These are phyloP conservation scores for Simplicillium aogashimaense DNA, from an alignment of 2,329 filamentous ascomycete genomes.

Conservation along the genomic window DNA sequence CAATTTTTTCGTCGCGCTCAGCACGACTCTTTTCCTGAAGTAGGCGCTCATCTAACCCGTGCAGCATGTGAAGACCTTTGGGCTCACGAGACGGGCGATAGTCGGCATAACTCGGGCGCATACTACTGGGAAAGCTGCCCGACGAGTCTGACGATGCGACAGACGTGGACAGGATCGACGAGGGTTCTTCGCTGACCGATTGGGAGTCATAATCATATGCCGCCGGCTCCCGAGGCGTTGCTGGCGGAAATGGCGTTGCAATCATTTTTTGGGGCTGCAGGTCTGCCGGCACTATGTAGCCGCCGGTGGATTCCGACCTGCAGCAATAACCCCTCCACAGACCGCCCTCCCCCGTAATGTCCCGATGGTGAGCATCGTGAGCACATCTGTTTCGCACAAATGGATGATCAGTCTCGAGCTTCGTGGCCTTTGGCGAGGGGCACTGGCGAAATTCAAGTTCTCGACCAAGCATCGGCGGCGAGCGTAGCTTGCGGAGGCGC, in stretches of 20 bases:
- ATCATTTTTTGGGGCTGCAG: conserved; percentile 38
- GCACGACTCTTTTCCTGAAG: conserved; percentile 37
- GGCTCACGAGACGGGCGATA: conserved; percentile 11
- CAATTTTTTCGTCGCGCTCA: conserved; percentile 43
- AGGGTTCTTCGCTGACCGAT: conserved; percentile 28
- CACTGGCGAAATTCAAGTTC: conserved; percentile 76
- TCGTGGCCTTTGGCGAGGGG: conserved; percentile 72
- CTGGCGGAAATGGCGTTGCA: conserved; percentile 34
- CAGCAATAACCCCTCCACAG: conserved; percentile 72
- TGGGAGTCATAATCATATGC: conserved; percentile 27
- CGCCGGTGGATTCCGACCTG: conserved; percentile 24
- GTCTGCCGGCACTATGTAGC: conserved; percentile 28
- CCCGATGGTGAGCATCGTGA: conserved; percentile 38
- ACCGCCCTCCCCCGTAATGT: conserved; percentile 48
- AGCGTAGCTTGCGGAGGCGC: conserved; percentile 41
- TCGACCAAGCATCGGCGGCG: conserved; percentile 80
- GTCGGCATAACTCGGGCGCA: background rate
- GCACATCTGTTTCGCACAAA: conserved; percentile 35
- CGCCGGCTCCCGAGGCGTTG: conserved; percentile 31
- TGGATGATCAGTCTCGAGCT: conserved; percentile 69
- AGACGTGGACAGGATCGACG: conserved; percentile 14
- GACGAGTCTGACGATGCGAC: conserved; percentile 9
- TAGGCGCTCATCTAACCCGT: conserved; percentile 40
- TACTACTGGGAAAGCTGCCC: conserved; percentile 1
- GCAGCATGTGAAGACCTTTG: conserved; percentile 38